Evolutionary conservation across 306 rosid genomes (phyloP), one percentile per base, ranked within the genome.

Genomic region (Vigna mungo): DNA sequence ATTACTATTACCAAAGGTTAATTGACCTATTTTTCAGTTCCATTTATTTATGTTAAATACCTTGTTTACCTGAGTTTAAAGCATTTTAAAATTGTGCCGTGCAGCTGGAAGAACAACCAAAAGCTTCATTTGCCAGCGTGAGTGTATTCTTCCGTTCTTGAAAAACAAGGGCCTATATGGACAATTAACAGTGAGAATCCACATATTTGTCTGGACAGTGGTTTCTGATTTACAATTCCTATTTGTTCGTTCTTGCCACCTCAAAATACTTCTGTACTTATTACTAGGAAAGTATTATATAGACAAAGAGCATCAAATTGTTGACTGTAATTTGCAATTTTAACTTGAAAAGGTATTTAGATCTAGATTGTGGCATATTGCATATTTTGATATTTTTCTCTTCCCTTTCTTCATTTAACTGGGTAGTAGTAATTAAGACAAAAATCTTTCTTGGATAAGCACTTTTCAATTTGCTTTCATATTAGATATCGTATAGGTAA

Each of bases 21-120:
- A n/a, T 69, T 73, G 15, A 9, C 79, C 48, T 21, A 14, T 66
- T 18, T 63, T 53, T 65, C 63, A 13, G 30, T 60, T 32, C 43
- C 39, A 64, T 69, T 69, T 74, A 25, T 62, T 68, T 77, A 3
- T 36, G 53, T 7, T 52, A 43, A 30, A 18, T 7, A 76, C 60
- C 15, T 10, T 48, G 62, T 73, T 44, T 61, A 16, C 46, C 75
- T 60, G 51, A 60, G 53, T 43, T 39, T 49, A 61, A 69, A 69
- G 36, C 62, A 37, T 76, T 84, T 53, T 39, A 32, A 69, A 44
- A 74, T 69, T 85, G 62, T 77, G 23, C 63, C 61, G 1, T 80
- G 85, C 91, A 93, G 98, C 78, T 89, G 93, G 98, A 93, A 91
- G 97, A 93, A 91, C 83, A 91, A 88, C 71, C 88, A 76, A 18